Base-by-base conservation (phyloP, 495 filamentous ascomycete species). In the Pseudevernia furfuracea region DNA sequence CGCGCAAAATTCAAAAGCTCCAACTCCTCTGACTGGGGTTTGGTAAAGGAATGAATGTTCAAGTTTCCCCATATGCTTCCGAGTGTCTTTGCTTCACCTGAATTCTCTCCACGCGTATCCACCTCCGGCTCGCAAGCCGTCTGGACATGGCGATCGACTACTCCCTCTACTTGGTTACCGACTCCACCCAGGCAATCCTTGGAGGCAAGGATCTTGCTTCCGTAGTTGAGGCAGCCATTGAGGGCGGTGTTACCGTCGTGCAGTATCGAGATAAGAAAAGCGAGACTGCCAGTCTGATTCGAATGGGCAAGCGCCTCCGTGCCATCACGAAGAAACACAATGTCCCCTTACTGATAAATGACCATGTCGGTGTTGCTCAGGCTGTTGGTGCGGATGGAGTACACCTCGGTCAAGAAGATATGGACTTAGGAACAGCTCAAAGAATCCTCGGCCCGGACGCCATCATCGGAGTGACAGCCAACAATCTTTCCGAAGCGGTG, bases 401-500 rank as follows among this genome's bases (percentile, higher is more conserved):
- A 19, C 93, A 98, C 74, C 81, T 98, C 48, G 93, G 94, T 38
- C 93, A 96, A 75, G 91, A 96, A 82, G 93, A 98, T 75, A 86
- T 96, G 79, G 89, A 84, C 62, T 74, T 92, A 49, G 70, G 76
- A 25, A 79, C 82, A 9, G 92, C 91, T 6, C 87, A 88, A 62
- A 78, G 76, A 61, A 74, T 96, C 14, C 81, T 97, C 1, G 91
- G 91, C 2, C 76, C 85, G 6, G 78, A 87, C 66, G 85, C 84
- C 23, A 86, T 87, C 58, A 85, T 88, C 62, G 85, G 86, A 28
- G 89, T 95, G 36, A 92, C 85, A 37, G 87, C 85, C 25, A 87
- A 83, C 37, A 83, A 81, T n/a, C 68, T 84, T 8, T 80, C 83
- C 7, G 87, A 96, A 75, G 89, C 89, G 3, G 71, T 82, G 52